Conservation (phyloP, 73 alveolate species). For the Urostyla sp. region DNA sequence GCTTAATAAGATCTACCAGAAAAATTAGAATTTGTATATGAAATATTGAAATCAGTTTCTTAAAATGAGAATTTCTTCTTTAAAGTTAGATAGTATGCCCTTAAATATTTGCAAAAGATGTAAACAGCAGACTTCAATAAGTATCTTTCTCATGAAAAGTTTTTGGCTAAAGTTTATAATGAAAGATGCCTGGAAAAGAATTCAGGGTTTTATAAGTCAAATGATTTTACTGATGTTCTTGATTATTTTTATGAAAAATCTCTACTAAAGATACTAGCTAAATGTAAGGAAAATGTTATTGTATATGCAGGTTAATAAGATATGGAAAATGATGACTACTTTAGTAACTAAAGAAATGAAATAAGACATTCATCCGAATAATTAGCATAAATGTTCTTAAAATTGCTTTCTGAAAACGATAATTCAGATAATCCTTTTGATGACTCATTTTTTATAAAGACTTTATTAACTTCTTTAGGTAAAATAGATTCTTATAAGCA, state of each 20-base stretch:
- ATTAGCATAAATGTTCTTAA: conserved; percentile 36
- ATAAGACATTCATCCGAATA: conserved; percentile 28
- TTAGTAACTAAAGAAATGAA: neutral
- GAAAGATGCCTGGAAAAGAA: conserved; percentile 23
- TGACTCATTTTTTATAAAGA: conserved; percentile 55
- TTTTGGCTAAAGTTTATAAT: conserved; percentile 50
- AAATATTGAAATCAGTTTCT: conserved; percentile 24
- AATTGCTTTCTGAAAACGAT: conserved; percentile 53
- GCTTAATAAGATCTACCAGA: conserved; percentile 40
- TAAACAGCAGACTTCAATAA: conserved; percentile 51
- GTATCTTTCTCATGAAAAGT: conserved; percentile 62
- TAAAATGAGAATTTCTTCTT: conserved; percentile 55
- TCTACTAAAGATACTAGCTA: conserved; percentile 32
- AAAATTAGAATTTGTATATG: conserved; percentile 22
- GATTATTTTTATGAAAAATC: conserved; percentile 59
- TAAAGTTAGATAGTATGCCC: conserved; percentile 70
- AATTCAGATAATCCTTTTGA: conserved; percentile 70
- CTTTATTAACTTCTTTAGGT: conserved; percentile 48
- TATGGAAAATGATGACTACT: neutral
- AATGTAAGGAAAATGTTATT: conserved; percentile 60
- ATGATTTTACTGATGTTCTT: conserved; percentile 50
- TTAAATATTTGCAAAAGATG: conserved; percentile 50
- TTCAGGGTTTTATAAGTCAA: conserved; percentile 52
- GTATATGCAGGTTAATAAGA: too few relatives aligned
- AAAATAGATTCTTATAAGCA: conserved; percentile 39